These are phyloP conservation scores for Xylaria intraflava DNA, from an alignment of 495 filamentous ascomycete species.

Conservation along the genomic window DNA sequence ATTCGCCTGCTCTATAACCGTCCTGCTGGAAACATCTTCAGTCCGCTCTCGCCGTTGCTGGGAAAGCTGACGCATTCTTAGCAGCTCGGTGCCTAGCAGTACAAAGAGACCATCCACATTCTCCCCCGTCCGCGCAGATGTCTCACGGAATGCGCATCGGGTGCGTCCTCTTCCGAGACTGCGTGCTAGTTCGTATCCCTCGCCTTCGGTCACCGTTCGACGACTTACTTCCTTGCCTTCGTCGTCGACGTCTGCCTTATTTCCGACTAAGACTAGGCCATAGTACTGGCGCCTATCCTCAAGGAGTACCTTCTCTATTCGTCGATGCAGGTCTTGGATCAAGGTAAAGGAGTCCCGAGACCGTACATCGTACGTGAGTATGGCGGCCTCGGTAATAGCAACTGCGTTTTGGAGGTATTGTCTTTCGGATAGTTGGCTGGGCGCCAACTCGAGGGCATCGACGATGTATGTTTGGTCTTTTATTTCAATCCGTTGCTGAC, in stretches of 20 bases:
- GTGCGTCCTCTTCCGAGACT: constrained; percentile 10
- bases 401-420: constrained; percentile 32
- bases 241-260: constrained; percentile 25
- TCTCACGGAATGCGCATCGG: constrained; percentile 28
- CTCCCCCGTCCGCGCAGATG: constrained; percentile 34
- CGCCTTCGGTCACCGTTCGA: constrained; percentile 22
- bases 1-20: constrained; percentile 1
- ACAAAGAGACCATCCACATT: constrained; percentile 29
- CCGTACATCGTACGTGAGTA: constrained; percentile 34
- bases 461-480: constrained; percentile 27
- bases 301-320: constrained; percentile 22
- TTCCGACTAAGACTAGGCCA: constrained; percentile 33
- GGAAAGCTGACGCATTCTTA: constrained; percentile 19
- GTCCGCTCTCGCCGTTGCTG: constrained; percentile 20
- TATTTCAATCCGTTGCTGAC: constrained; percentile 27
- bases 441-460: constrained; percentile 35
- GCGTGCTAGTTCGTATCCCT: constrained; percentile 21
- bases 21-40: not conserved
- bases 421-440: constrained; percentile 25
- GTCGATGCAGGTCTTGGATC: constrained; percentile 23
- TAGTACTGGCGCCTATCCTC: constrained; percentile 18
- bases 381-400: constrained; percentile 34
- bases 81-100: constrained; percentile 24
- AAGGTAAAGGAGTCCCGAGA: constrained; percentile 28
- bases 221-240: constrained; percentile 7